Evolutionary conservation across 169 alveolate genomes (phyloP), one percentile per base, ranked within the genome.

Genomic region (Eimeria maxima): DNA sequence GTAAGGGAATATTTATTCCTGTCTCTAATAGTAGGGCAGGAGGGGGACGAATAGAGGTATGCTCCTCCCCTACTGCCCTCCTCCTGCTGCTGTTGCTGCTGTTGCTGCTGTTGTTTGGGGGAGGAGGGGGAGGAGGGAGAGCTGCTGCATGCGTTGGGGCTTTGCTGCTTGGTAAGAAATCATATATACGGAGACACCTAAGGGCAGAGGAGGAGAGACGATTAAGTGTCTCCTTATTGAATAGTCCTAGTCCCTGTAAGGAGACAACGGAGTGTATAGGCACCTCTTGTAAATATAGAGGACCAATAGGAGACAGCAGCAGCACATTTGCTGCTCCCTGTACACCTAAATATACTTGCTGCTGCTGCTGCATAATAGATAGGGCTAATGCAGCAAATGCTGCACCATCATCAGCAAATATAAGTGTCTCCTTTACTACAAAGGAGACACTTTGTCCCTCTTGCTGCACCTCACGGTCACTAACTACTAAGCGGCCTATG

Each of bases 361-460:
- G 33, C 18, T 47, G 8, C 22, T 50, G 20, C 38, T 69, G 29
- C 95, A 90, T 69, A 74, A 90, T n/a, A 14, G 29, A 16, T 38
- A 90, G 89, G 57, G 95, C 95, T 27, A 90, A 44, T 5, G 50
- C 29, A 29, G 95, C 87, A 74, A 90, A 90, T 29, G 88, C 73
- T 29, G 44, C 89, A 38, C 95, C 95, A 2, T 33, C 14, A 44
- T 90, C 95, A 5, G 38, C 78, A 38, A 90, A 73, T 22, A 0
- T 4, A 6, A 90, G 89, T 20, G 53, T 7, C 78, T 71, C 95
- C 5, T 24, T 33, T 16, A 63, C 88, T 16, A n/a, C 74, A 16
- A 63, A 42, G 44, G 95, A 42, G 76, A 45, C 69, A 24, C n/a
- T 65, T 45, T 7, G 14, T n/a, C 69, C 73, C 44, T 65, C n/a